A percentile compares a stretch with the other conserved stretches of the same genome.
These are phyloP conservation scores for Lodderomyces elongisporus DNA, from an alignment of 1,139 yeast species.

Conservation along the genomic window DNA sequence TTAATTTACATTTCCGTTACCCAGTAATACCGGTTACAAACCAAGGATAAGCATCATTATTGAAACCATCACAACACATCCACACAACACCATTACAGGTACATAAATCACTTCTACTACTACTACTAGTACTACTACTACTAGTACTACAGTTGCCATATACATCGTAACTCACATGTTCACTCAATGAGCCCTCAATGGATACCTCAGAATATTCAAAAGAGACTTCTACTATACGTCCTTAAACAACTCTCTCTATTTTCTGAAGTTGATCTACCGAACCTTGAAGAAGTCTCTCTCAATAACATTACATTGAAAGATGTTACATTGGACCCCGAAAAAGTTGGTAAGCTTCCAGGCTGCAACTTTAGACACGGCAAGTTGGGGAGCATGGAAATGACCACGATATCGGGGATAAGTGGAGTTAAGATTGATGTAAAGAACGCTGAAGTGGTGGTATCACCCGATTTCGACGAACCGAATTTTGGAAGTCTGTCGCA, in stretches of 20 bases:
- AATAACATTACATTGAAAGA: conserved; percentile 52
- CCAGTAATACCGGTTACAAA: no score
- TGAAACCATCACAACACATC: no score
- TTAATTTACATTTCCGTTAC: no score
- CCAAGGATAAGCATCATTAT: no score
- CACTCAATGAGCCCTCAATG: conserved; percentile 57
- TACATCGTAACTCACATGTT: conserved; percentile 1
- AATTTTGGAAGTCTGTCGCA: conserved; percentile 29
- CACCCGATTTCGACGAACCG: conserved; percentile 37
- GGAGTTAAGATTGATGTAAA: conserved; percentile 62
- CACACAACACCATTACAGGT: no score
- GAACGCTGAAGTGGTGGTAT: conserved; percentile 53
- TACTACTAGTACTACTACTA: no score
- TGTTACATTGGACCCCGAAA: conserved; percentile 69
- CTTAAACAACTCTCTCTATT: conserved; percentile 79
- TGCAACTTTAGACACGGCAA: conserved; percentile 59
- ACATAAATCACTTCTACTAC: no score
- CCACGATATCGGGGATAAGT: conserved; percentile 29
- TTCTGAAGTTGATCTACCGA: conserved; percentile 75
- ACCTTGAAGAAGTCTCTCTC: conserved; percentile 69
- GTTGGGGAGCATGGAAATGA: conserved; percentile 47
- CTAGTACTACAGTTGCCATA: no score
- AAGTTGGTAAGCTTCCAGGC: conserved; percentile 62
- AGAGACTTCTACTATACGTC: conserved; percentile 71
- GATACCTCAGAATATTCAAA: conserved; percentile 82